These are phyloP conservation scores for Berkeleyomyces rouxiae DNA, from an alignment of 2,329 filamentous ascomycete species.

Conservation along the genomic window DNA sequence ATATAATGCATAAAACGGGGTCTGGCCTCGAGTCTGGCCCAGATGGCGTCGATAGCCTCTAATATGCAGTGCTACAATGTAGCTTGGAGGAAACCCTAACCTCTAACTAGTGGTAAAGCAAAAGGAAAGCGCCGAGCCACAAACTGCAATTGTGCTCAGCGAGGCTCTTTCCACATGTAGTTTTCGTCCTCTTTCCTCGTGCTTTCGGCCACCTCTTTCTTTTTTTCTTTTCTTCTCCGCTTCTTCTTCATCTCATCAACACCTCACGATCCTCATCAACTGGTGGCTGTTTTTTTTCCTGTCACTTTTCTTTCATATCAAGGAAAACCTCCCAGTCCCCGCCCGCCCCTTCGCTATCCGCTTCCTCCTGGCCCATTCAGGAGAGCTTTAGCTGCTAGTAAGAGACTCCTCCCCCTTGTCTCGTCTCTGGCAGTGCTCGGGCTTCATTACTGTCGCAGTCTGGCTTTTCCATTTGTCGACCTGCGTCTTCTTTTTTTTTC, in stretches of 20 bases:
- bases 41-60: no score
- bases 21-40: no score
- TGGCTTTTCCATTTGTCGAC: conserved; percentile 6
- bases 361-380: background rate
- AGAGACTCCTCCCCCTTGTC: background rate
- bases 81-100: background rate
- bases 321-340: background rate
- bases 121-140: background rate
- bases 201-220: background rate
- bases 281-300: background rate
- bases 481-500: background rate
- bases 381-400: background rate
- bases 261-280: background rate
- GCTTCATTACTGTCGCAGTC: background rate
- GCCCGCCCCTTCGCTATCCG: background rate
- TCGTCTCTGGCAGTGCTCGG: background rate
- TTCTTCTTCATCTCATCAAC: background rate
- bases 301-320: background rate
- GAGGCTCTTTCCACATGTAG: background rate
- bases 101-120: background rate
- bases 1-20: no score
- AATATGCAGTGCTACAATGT: background rate
- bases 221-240: background rate
- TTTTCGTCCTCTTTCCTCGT: background rate
- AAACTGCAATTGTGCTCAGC: background rate